These are phyloP conservation scores for Afroboletus lepidellus DNA, from an alignment of 1,284 basidiomycete species.

Conservation along the genomic window DNA sequence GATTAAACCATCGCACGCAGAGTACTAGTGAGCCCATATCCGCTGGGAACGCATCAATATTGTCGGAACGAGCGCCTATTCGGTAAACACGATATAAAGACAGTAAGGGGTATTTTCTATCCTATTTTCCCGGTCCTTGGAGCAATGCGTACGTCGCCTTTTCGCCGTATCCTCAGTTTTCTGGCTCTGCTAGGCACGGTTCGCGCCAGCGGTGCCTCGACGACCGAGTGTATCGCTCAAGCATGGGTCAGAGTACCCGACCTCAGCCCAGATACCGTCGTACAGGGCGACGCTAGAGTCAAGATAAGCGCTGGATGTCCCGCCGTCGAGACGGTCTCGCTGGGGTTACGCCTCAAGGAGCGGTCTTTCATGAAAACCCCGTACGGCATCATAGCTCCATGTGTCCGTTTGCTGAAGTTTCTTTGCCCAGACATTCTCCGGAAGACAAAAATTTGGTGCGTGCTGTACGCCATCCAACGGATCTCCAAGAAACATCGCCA, in stretches of 20 bases:
- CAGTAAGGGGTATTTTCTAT: too few relatives aligned
- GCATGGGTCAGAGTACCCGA: conserved; percentile 26
- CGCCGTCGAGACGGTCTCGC: conserved; percentile 1
- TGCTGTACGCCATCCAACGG: fast-evolving
- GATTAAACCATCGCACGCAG: too few relatives aligned
- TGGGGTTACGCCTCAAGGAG: conserved; percentile 29
- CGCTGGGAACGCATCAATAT: too few relatives aligned
- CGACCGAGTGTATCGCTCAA: conserved; percentile 2
- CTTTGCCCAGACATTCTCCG: not conserved
- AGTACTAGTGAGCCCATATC: too few relatives aligned
- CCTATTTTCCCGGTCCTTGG: too few relatives aligned
- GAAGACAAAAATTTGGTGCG: not conserved
- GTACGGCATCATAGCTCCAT: not conserved
- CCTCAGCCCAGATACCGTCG: conserved; percentile 14
- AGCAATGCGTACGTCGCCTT: too few relatives aligned
- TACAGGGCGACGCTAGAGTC: conserved; percentile 19
- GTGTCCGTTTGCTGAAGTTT: not conserved
- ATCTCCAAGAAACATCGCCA: not conserved
- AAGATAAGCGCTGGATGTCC: conserved; percentile 23
- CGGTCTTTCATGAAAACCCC: conserved; percentile 18
- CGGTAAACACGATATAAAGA: too few relatives aligned
- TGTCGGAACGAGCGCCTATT: too few relatives aligned
- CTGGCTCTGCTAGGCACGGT: conserved; percentile 4
- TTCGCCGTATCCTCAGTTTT: not conserved
- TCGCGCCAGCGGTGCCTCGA: not conserved